Conservation (phyloP, 108 stramenopile species). For the Fragilaria crotonensis region DNA sequence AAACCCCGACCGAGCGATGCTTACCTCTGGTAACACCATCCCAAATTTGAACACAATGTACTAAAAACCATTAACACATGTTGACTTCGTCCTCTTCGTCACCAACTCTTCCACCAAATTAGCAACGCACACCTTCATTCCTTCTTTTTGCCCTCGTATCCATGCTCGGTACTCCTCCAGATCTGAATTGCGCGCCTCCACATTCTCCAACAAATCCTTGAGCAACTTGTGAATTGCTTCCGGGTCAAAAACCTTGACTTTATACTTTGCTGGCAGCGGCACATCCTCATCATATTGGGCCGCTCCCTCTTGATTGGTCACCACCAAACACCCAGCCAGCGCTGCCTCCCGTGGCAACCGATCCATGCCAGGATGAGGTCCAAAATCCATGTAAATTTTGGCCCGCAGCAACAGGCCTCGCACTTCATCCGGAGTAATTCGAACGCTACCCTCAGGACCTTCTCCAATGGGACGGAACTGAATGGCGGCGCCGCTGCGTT, state of each 20-base stretch:
- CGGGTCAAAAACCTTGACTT: constrained; percentile 28
- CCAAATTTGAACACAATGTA: too few relatives aligned
- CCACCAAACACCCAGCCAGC: constrained; percentile 37
- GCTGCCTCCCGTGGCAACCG: constrained; percentile 46
- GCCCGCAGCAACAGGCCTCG: constrained; percentile 21
- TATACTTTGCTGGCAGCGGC: constrained; percentile 31
- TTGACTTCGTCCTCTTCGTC: neutral
- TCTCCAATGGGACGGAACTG: constrained; percentile 33
- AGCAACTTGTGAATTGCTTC: constrained; percentile 24
- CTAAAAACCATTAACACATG: too few relatives aligned
- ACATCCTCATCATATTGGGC: constrained; percentile 40
- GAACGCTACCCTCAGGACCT: constrained; percentile 18
- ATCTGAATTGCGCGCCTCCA: constrained; percentile 22
- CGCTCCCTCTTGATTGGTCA: constrained; percentile 43
- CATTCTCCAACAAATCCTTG: constrained; percentile 19
- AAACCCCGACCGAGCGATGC: too few relatives aligned
- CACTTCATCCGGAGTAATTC: constrained; percentile 39
- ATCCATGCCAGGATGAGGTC: constrained; percentile 56
- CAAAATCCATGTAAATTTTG: constrained; percentile 55
- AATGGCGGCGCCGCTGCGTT: constrained; percentile 7
- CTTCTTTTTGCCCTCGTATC: constrained; percentile 28
- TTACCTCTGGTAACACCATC: too few relatives aligned
- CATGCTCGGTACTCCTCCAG: constrained; percentile 29
- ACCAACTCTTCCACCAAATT: constrained; percentile 21
- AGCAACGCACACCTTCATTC: constrained; percentile 35